phyloP scores from a whole-genome alignment of 164 flowering plant genomes.

The Vitis riparia region DNA sequence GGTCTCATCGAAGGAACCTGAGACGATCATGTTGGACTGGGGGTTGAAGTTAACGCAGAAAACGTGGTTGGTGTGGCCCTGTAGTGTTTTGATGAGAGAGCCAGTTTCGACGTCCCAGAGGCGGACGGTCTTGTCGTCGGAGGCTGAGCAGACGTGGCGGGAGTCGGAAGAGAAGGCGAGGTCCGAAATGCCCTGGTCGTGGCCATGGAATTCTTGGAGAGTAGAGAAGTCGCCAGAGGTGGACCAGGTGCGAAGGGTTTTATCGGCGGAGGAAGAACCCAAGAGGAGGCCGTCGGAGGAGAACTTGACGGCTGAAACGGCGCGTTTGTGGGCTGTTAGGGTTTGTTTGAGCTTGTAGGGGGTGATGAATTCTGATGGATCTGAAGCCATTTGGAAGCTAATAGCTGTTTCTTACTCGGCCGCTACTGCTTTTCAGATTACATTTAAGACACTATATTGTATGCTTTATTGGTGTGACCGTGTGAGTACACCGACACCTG shows the following conservation, averaged over 20 bases:
- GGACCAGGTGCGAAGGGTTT: conserved; percentile 60
- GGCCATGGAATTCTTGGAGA: conserved; percentile 61
- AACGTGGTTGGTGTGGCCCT: conserved; percentile 92
- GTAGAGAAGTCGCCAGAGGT: conserved; percentile 29
- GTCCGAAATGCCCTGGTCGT: conserved; percentile 83
- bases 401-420: too few species aligned
- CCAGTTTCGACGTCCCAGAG: conserved; percentile 76
- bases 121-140: conserved; percentile 88
- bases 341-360: conserved; percentile 71
- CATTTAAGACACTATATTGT: too few species aligned
- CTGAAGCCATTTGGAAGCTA: conserved; percentile 8
- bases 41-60: conserved; percentile 90
- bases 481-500: too few species aligned
- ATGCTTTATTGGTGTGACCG: too few species aligned
- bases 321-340: conserved; percentile 73
- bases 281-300: conserved; percentile 78
- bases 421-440: too few species aligned
- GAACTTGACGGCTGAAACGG: conserved; percentile 89
- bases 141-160: conserved; percentile 75
- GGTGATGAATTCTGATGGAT: conserved; percentile 26
- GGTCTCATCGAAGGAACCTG: conserved; percentile 96
- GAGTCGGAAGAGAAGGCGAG: conserved; percentile 83
- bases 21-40: conserved; percentile 83
- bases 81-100: conserved; percentile 57
- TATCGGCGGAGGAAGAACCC: conserved; percentile 88